Percentiles rank a stretch among this genome's conserved stretches.
Conservation (phyloP, 176 grass and related monocot species). For the Stipa capillata region DNA sequence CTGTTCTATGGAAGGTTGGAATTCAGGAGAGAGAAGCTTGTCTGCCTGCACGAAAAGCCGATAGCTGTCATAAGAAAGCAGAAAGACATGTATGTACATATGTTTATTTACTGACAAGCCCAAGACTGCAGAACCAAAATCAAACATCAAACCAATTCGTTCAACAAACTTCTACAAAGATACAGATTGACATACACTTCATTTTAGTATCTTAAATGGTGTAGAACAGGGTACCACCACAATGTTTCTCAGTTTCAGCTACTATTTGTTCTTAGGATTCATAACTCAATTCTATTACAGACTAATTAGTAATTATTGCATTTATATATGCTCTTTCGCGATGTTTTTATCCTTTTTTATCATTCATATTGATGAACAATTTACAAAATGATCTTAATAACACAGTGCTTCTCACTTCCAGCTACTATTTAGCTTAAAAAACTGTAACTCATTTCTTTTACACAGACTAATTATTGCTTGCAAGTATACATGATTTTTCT, state of each 20-base stretch:
- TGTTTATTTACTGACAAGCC: background rate
- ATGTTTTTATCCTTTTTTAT: background rate
- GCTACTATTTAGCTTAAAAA: background rate
- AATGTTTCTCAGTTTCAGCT: background rate
- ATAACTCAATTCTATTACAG: background rate
- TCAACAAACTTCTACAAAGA: background rate
- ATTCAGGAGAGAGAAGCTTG: slow-evolving; percentile 89
- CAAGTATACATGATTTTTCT: background rate
- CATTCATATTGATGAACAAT: background rate
- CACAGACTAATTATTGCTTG: background rate
- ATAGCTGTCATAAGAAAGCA: background rate
- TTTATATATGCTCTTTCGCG: background rate
- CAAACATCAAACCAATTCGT: background rate
- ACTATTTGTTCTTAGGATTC: background rate
- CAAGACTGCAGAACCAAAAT: background rate
- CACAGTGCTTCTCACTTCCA: background rate
- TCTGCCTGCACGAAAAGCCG: slow-evolving; percentile 48
- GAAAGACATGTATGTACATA: background rate
- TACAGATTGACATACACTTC: background rate
- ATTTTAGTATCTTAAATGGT: background rate
- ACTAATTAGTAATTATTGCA: background rate
- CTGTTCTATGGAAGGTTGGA: slow-evolving; percentile 79
- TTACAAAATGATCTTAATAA: background rate
- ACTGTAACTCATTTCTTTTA: background rate
- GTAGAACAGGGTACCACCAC: background rate